Percentiles rank a stretch among this genome's conserved stretches.
phyloP scores from a whole-genome alignment of 2,329 filamentous ascomycete genomes.

The Orbilia oligospora region DNA sequence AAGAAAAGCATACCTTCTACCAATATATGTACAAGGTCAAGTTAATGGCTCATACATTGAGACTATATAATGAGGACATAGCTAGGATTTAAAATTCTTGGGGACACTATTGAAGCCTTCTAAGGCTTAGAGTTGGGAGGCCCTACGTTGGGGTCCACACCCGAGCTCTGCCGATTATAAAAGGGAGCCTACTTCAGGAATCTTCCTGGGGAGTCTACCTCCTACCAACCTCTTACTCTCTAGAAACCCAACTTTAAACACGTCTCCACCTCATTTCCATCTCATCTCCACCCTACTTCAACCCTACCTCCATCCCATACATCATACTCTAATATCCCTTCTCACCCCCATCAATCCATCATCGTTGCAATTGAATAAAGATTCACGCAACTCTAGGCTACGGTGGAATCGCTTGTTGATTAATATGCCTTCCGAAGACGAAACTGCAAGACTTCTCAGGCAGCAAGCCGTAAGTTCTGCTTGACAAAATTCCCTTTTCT shows the following conservation, averaged over 20 bases:
- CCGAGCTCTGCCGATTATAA: not conserved
- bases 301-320: not conserved
- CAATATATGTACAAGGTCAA: too few relatives aligned
- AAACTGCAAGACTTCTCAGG: conserved; percentile 27
- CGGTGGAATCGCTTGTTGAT: not conserved
- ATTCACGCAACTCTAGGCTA: not conserved
- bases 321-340: not conserved
- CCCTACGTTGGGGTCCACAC: not conserved
- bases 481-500: not conserved
- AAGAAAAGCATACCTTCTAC: too few relatives aligned
- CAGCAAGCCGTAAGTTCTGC: conserved; percentile 32
- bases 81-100: too few relatives aligned
- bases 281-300: conserved; percentile 6
- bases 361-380: not conserved
- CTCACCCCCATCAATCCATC: not conserved
- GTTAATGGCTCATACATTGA: too few relatives aligned
- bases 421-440: conserved; percentile 29
- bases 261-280: conserved; percentile 1
- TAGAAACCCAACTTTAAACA: not conserved
- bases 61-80: too few relatives aligned
- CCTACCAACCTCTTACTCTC: not conserved
- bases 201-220: conserved; percentile 2
- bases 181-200: not conserved
- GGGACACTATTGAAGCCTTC: not conserved
- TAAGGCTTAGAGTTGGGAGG: not conserved